Conservation (phyloP, 2,329 filamentous ascomycete species). For the Botrytis porri region DNA sequence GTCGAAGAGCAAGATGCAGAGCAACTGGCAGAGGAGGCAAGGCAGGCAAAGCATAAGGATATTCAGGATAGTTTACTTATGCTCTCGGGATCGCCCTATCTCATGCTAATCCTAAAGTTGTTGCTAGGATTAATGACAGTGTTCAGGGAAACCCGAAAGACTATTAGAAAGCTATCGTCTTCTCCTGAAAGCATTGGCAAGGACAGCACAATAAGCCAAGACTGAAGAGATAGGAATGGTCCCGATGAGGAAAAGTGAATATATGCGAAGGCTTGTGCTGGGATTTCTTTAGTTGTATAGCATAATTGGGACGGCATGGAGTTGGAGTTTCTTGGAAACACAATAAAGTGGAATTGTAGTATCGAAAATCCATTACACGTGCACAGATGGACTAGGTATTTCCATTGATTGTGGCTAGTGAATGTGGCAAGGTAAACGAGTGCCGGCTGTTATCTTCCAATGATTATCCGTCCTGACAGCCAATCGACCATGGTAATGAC, state of each 20-base stretch:
- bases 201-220: background rate
- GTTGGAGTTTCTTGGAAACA: background rate
- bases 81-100: background rate
- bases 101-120: background rate
- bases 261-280: background rate
- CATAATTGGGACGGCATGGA: too few relatives aligned
- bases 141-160: background rate
- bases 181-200: background rate
- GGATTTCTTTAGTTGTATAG: background rate
- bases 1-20: background rate
- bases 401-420: background rate
- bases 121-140: background rate
- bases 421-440: background rate
- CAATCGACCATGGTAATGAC: background rate
- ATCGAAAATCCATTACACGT: background rate
- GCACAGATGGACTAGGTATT: too few relatives aligned
- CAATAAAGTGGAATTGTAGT: background rate
- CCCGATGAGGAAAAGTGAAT: background rate
- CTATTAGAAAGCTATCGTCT: background rate
- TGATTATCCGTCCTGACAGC: background rate
- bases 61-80: background rate
- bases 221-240: background rate
- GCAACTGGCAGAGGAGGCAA: background rate
- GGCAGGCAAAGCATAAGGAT: background rate
- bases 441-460: background rate